Base-by-base conservation (phyloP, 345 rosid genomes). In the Populus tremula region DNA sequence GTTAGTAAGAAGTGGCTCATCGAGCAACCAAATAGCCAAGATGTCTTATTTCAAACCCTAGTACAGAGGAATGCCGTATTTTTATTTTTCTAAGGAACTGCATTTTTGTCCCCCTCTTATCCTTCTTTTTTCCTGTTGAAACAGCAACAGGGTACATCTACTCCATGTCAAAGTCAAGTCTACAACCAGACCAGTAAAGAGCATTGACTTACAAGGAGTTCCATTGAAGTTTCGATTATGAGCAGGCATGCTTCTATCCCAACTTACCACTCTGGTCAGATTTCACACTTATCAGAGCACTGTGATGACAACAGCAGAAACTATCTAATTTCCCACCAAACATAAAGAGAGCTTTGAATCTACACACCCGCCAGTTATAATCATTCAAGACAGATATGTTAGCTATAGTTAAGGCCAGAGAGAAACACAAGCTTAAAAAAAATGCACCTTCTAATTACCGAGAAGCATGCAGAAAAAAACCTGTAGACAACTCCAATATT, bases 401-500 rank as follows among this genome's bases (percentile, higher is more conserved):
- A 36, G 38, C 0, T 36, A 38, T 6, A 38, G 41, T 20, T 10
- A 18, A 62, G 66, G 31, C 11, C 66, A 21, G 13, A 23, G 33
- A 31, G 66, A 18, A 43, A 43, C 14, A 43, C 47, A 43, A 11
- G 12, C 47, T 43, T 11, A 54, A 2, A 53, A 31, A 1, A 54
- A 6, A 54, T 21, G 25, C 20, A 21, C 4, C 12, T 54, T 54
- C 25, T 54, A 21, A 21, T 2, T 54, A 54, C 23, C 9, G 8
- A 7, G 23, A 54, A 54, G 61, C 25, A 7, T 6, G 61, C 10
- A 54, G 72, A 74, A 76, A 41, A 79, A 82, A 70, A 93, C 98
- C 97, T 94, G 92, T 93, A 94, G 33, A 94, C 97, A 86, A 93
- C 94, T 87, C 97, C 98, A 79, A 94, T 93, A 71, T 94, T 92